Conservation (phyloP, 2,329 filamentous ascomycete species). For the Coniosporium tulheliwenetii region DNA sequence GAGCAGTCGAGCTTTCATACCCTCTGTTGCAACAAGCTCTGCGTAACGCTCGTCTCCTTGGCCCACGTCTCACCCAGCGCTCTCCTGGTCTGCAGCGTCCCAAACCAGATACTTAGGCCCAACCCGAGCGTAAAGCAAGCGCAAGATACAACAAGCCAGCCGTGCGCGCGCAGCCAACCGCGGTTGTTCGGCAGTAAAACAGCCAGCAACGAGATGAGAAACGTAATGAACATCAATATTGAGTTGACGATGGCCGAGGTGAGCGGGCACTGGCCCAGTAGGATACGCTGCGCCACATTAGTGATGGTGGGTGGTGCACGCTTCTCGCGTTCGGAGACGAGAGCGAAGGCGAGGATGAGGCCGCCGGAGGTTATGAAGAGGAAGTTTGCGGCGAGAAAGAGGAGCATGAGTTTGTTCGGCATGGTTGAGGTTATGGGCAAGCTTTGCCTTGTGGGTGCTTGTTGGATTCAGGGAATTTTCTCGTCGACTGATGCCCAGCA, state of each 20-base stretch:
- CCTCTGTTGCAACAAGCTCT: constrained; percentile 54
- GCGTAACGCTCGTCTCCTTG: constrained; percentile 37
- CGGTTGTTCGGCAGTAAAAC: constrained; percentile 50
- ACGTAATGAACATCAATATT: constrained; percentile 54
- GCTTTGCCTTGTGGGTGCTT: neutral
- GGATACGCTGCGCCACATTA: constrained; percentile 34
- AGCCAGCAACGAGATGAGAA: constrained; percentile 54
- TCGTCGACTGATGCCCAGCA: no score
- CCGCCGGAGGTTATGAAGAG: constrained; percentile 36
- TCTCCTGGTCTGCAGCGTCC: constrained; percentile 52
- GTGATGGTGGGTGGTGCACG: constrained; percentile 25
- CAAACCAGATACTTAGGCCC: constrained; percentile 55
- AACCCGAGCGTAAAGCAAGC: constrained; percentile 49
- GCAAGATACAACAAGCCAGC: constrained; percentile 46
- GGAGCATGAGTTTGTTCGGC: constrained; percentile 36
- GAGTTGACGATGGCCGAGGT: constrained; percentile 57
- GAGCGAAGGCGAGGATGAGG: constrained; percentile 36
- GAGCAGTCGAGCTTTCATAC: constrained; percentile 27
- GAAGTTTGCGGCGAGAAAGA: constrained; percentile 34
- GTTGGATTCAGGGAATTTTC: no score
- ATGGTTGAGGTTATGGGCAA: constrained; percentile 18
- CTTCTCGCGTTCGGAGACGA: constrained; percentile 30
- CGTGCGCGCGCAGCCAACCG: constrained; percentile 54
- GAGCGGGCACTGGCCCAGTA: constrained; percentile 36
- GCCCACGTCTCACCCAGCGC: constrained; percentile 48